Base-by-base conservation (phyloP, 129 eudicot genomes). In the Gnaphalium uliginosum region DNA sequence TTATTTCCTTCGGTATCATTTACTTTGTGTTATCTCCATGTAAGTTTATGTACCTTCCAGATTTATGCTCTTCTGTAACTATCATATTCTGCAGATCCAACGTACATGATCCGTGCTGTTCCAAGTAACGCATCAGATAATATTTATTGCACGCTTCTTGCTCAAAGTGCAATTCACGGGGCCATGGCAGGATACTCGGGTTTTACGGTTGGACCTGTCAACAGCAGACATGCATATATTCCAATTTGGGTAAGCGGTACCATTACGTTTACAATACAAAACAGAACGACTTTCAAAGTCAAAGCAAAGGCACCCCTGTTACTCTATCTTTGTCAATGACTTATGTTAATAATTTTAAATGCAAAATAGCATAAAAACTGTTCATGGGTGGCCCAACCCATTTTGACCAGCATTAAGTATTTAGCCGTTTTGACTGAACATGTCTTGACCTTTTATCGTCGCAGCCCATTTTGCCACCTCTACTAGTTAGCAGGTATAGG, bases 131-230 rank as follows among this genome's bases (percentile, higher is more conserved):
- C 92, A 58, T 92, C 85, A 19, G 97, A 92, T 81, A 92, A 92
- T 80, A 89, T 92, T 24, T 92, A 92, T 80, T 92, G 97, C 74
- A 92, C 97, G 26, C 97, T 92, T 85, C 92, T 92, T 78, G 97
- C 97, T 68, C 97, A 92, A 33, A 89, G 89, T 82, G 97, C 96
- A 61, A 76, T 92, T 69, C 97, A 92, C 66, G 97, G 97, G 81
- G 95, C 97, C 76, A 92, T 92, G 97, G 97, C 97, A 32, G 97
- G 97, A 64, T 92, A 71, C 66, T 84, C 97, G 2, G 97, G 97
- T 81, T 92, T 92, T 81, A 89, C 96, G 7, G 92, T 92, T 71
- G 97, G 97, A 69, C 97, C 92, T 8, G 96, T 92, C 33, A 92
- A 92, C 78, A 85, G 90, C 85, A 89, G 96, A 76, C 97, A 92